Percentiles rank a stretch among this genome's conserved stretches.
Conservation (phyloP, 176 grass and related monocot species). For the Chloris gayana region DNA sequence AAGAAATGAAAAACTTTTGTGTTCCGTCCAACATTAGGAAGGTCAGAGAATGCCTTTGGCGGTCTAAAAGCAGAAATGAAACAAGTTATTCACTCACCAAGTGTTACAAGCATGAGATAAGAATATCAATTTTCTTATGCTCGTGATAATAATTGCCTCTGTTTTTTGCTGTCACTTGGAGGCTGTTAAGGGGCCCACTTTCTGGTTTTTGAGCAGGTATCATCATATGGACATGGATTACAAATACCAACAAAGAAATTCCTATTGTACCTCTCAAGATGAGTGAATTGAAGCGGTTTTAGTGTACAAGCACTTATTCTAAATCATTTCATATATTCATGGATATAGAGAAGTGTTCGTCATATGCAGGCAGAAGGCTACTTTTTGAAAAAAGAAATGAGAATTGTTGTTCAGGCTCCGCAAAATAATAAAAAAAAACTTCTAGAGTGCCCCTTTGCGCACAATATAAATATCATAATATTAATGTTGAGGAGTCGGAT, state of each 20-base stretch:
- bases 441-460: background rate
- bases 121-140: background rate
- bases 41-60: background rate
- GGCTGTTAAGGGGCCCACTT: background rate
- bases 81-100: background rate
- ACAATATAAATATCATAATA: conserved; percentile 12
- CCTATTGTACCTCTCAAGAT: background rate
- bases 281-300: conserved; percentile 8
- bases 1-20: background rate
- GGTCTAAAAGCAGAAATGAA: conserved; percentile 17
- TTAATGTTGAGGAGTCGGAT: background rate
- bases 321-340: conserved; percentile 16
- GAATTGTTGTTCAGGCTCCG: background rate
- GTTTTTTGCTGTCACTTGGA: background rate
- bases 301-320: background rate
- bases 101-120: background rate
- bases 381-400: background rate
- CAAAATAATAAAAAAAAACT: conserved; percentile 4
- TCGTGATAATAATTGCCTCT: background rate
- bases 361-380: background rate
- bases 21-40: conserved; percentile 7
- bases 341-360: background rate
- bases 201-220: conserved; percentile 1
- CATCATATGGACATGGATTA: background rate
- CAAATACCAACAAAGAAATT: conserved; percentile 31